These are phyloP conservation scores for Collybia sordida DNA, from an alignment of 768 basidiomycete species.

Conservation along the genomic window DNA sequence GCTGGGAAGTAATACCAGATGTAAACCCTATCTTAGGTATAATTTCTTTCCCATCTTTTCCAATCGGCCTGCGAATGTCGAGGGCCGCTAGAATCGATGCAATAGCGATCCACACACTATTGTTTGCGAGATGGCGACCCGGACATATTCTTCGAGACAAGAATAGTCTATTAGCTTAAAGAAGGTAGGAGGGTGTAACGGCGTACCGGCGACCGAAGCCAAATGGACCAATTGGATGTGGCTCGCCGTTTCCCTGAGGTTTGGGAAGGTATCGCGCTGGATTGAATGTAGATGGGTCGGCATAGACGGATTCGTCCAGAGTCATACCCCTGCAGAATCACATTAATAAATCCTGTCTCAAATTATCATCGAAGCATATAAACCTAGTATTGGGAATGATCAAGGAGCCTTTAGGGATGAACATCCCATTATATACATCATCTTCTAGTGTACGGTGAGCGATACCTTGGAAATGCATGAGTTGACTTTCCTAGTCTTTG, in stretches of 20 bases:
- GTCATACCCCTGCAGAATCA: no score
- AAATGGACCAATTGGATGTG: conserved; percentile 9
- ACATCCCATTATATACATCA: conserved; percentile 34
- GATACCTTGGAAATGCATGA: conserved; percentile 25
- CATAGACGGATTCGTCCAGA: conserved; percentile 26
- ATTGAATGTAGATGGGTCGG: conserved; percentile 24
- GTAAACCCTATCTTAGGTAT: no score
- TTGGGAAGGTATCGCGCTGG: conserved; percentile 26
- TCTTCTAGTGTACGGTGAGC: conserved; percentile 19
- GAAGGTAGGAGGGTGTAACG: no score
- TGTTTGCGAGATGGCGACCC: conserved; percentile 21
- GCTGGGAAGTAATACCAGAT: no score
- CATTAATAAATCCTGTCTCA: not conserved
- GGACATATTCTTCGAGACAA: conserved; percentile 26
- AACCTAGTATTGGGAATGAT: conserved; percentile 19
- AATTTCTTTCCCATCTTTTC: no score
- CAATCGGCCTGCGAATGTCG: conserved; percentile 12
- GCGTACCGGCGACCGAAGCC: conserved; percentile 31
- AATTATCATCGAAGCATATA: not conserved
- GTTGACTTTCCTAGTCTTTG: not conserved
- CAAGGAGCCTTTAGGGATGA: no score
- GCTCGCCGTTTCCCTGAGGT: conserved; percentile 17
- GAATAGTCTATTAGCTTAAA: no score
- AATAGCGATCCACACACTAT: conserved; percentile 17
- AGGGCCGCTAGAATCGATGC: conserved; percentile 27